Evolutionary conservation across 805 yeast species (phyloP).

Genomic region (Starmerella cellae): DNA sequence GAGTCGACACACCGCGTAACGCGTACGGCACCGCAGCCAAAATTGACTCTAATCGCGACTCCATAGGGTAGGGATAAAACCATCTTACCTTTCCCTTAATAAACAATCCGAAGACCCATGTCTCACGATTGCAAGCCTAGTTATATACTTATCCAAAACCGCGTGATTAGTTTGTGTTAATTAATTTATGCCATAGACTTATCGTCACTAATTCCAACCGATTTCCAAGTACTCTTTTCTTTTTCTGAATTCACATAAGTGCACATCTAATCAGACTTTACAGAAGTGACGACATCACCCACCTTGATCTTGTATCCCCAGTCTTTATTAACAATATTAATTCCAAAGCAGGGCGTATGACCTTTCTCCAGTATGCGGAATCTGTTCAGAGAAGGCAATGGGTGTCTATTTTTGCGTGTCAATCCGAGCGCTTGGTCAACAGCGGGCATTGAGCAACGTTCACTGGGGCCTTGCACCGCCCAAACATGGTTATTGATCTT

Average conservation of each 20-base stretch:
- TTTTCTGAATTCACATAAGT: too few species aligned
- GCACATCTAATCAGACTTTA: too few species aligned
- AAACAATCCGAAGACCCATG: too few species aligned
- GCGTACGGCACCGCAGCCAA: constrained; percentile 35
- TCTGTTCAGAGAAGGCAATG: constrained; percentile 23
- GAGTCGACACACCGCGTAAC: constrained; percentile 14
- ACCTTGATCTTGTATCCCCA: constrained; percentile 19
- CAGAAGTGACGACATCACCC: too few species aligned
- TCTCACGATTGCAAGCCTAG: too few species aligned
- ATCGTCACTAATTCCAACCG: too few species aligned
- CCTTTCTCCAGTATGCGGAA: constrained; percentile 26
- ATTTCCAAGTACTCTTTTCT: too few species aligned
- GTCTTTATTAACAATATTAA: constrained; percentile 21
- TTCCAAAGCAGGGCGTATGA: constrained; percentile 25
- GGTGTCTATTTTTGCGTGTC: constrained; percentile 20
- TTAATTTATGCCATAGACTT: too few species aligned
- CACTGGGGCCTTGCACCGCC: constrained; percentile 22
- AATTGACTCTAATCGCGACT: background rate
- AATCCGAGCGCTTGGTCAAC: constrained; percentile 22
- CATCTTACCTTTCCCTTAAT: too few species aligned
- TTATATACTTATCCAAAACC: too few species aligned
- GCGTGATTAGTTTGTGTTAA: too few species aligned
- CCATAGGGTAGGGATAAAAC: too few species aligned
- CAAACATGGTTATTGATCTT: constrained; percentile 20
- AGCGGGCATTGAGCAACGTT: constrained; percentile 27